Percentiles rank a stretch among this genome's conserved stretches.
Conservation (phyloP, 1,284 basidiomycete species). For the Pisolithus thermaeus region DNA sequence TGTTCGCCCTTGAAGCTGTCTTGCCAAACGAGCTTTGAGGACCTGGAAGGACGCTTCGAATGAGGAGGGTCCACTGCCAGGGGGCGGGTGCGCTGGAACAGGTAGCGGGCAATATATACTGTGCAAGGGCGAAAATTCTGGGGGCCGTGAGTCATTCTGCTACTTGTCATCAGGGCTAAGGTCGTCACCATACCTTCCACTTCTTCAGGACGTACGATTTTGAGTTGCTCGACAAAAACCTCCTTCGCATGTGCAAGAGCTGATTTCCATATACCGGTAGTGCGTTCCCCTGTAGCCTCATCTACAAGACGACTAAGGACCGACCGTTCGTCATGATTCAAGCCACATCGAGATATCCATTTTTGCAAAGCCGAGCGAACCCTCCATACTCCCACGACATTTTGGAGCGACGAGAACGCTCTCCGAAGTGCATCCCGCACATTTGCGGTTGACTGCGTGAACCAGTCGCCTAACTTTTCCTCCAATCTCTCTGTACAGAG, state of each 20-base stretch:
- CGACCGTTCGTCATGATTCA: slow-evolving; percentile 40
- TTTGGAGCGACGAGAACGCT: slow-evolving; percentile 56
- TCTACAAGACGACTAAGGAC: slow-evolving; percentile 44
- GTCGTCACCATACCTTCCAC: slow-evolving; percentile 12
- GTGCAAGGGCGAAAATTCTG: slow-evolving; percentile 46
- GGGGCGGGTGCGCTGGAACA: slow-evolving; percentile 39
- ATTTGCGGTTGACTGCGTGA: slow-evolving; percentile 42
- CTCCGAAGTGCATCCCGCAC: slow-evolving; percentile 40
- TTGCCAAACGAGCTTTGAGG: slow-evolving; percentile 50
- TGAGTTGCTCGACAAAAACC: slow-evolving; percentile 40
- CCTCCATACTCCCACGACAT: slow-evolving; percentile 61
- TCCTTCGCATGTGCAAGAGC: slow-evolving; percentile 38
- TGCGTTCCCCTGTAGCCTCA: slow-evolving; percentile 43
- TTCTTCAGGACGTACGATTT: slow-evolving; percentile 4
- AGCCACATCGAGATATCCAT: slow-evolving; percentile 39
- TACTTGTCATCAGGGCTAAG: neutral
- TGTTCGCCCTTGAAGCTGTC: slow-evolving; percentile 57
- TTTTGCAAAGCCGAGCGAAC: slow-evolving; percentile 45
- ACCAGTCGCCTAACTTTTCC: slow-evolving; percentile 55
- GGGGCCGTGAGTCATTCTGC: slow-evolving; percentile 7
- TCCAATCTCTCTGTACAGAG: slow-evolving; percentile 39
- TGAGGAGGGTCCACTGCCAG: slow-evolving; percentile 30
- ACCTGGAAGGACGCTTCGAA: slow-evolving; percentile 48
- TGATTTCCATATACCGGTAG: slow-evolving; percentile 51
- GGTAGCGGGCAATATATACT: slow-evolving; percentile 52